Conservation (phyloP, 495 filamentous ascomycete genomes). For the Parmelia sp. region DNA sequence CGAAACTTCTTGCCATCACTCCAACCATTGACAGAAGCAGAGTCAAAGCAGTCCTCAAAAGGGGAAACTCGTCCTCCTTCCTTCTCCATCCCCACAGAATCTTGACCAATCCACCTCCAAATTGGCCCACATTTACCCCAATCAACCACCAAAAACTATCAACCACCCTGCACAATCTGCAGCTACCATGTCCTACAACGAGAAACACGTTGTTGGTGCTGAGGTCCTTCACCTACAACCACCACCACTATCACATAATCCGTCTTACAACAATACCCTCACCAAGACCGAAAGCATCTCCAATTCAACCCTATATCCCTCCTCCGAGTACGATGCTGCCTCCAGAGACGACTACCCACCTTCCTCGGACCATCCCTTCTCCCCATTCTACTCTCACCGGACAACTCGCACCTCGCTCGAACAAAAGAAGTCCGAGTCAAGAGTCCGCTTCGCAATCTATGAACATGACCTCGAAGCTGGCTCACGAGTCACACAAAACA, state of each 20-base stretch:
- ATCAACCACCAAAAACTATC: background rate
- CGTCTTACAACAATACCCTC: background rate
- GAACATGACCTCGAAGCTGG: slow-evolving; percentile 16
- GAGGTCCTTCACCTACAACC: slow-evolving; percentile 10
- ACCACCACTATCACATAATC: slow-evolving; percentile 1
- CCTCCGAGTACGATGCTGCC: slow-evolving; percentile 5
- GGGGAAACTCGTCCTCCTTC: background rate
- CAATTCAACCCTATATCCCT: slow-evolving; percentile 11
- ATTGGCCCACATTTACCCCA: background rate
- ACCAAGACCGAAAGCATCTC: slow-evolving; percentile 14
- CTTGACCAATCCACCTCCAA: background rate
- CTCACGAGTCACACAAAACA: slow-evolving; percentile 9
- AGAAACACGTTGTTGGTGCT: slow-evolving; percentile 17
- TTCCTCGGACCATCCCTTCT: slow-evolving; percentile 20
- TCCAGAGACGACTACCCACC: slow-evolving; percentile 13
- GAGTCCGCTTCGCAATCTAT: slow-evolving; percentile 19
- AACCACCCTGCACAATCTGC: background rate
- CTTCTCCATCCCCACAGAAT: background rate
- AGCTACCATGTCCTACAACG: slow-evolving; percentile 4
- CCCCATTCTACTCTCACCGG: slow-evolving; percentile 25
- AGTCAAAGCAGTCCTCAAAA: background rate
- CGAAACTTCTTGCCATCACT: background rate
- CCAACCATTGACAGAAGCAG: slow-evolving; percentile 4
- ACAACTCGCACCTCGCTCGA: slow-evolving; percentile 26
- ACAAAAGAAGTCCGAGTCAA: slow-evolving; percentile 23